Evolutionary conservation across 345 rosid species (phyloP), one percentile per base, ranked within the genome.

Genomic region (Brassica incana): DNA sequence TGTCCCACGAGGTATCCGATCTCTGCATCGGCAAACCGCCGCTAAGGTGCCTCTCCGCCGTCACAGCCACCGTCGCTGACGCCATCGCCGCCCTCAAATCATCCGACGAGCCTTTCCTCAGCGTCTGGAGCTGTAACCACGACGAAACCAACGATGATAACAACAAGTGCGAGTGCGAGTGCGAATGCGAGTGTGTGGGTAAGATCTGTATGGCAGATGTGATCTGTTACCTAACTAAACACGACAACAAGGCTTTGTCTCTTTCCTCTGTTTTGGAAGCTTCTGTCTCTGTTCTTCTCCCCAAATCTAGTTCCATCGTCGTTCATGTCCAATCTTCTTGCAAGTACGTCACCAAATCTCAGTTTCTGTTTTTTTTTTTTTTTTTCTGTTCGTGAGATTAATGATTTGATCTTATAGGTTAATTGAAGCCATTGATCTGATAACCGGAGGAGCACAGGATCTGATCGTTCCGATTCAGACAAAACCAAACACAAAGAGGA

Each of bases 11-110:
- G 25, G 2, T 79, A 38, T 88, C 98, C 38, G 97, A 95, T 82
- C 94, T 95, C 82, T 95, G 99, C 77, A 88, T 95, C 30, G 99
- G 98, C 75, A 95, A 95, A 85, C 99, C 98, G 9, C 88, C 97
- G 0, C 82, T 95, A 83, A 85, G 82, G 79, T 85, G 88, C 43
- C 91, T 95, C 29, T 72, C 94, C 23, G 68, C 76, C 62, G 58
- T 69, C 5, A 35, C 75, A 71, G 78, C 81, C 72, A 64, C 90
- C 33, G 81, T 94, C 43, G 75, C 96, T 73, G 72, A 91, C 52
- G 83, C 90, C 5, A 77, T 95, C 35, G 75, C 84, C 20, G 88
- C 85, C 15, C 88, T 95, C 67, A 90, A 85, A 61, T 82, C 62
- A 83, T 87, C 90, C 1, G 94, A 84, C 0, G 96, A 91, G 12